Conservation (phyloP, 148 eudicot genomes). For the Persicaria maculosa region DNA sequence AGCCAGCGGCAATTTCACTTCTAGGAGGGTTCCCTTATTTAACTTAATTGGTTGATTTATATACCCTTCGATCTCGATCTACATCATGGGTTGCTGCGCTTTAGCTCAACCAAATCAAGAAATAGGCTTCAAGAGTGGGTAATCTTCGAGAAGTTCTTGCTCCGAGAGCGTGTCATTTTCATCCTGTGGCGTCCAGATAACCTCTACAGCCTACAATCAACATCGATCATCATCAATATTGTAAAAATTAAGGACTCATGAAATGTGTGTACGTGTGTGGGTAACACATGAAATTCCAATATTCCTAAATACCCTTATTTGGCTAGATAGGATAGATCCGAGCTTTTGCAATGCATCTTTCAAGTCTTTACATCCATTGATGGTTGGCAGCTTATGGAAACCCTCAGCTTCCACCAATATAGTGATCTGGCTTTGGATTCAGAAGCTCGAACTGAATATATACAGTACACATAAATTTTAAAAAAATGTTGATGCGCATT, state of each 20-base stretch:
- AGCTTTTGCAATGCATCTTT: conserved; percentile 71
- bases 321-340: conserved; percentile 63
- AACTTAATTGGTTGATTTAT: too few relatives aligned
- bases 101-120: too few relatives aligned
- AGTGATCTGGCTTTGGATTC: too few relatives aligned
- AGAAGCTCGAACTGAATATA: too few relatives aligned
- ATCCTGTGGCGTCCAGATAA: conserved; percentile 17
- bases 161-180: conserved; percentile 17
- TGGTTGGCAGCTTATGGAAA: not conserved
- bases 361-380: not conserved
- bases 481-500: too few relatives aligned
- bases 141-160: conserved; percentile 1
- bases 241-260: not conserved
- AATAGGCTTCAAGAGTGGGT: not conserved
- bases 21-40: too few relatives aligned
- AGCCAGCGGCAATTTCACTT: too few relatives aligned
- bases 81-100: too few relatives aligned
- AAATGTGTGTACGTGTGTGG: too few relatives aligned
- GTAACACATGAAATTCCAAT: not conserved
- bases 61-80: too few relatives aligned
- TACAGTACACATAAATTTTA: too few relatives aligned
- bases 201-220: conserved; percentile 6
- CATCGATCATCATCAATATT: not conserved
- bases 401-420: conserved; percentile 66
- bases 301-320: conserved; percentile 52